phyloP scores from a whole-genome alignment of 108 stramenopile species.

The Cyclotella sp. region DNA sequence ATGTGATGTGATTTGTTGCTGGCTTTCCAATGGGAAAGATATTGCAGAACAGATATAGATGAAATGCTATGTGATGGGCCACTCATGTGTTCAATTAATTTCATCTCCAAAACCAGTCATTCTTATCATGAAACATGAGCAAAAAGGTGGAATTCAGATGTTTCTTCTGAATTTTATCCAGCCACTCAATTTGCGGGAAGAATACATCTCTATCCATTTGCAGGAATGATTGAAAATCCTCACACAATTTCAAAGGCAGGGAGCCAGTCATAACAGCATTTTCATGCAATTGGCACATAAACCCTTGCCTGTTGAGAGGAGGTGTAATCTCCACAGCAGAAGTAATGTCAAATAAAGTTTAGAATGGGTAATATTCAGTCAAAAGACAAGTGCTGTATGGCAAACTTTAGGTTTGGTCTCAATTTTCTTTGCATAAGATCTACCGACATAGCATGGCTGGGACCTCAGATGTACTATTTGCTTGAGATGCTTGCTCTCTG shows the following conservation, averaged over 20 bases:
- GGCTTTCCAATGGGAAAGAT: slow-evolving; percentile 15
- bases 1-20: not conserved
- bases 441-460: too few relatives aligned
- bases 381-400: too few relatives aligned
- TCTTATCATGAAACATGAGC: slow-evolving; percentile 34
- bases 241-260: slow-evolving; percentile 32
- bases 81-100: slow-evolving; percentile 5
- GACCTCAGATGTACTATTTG: too few relatives aligned
- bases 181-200: slow-evolving; percentile 44
- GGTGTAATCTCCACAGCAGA: slow-evolving; percentile 27
- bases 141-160: slow-evolving; percentile 42
- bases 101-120: slow-evolving; percentile 29
- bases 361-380: not conserved
- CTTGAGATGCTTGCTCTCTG: too few relatives aligned
- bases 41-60: not conserved
- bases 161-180: slow-evolving; percentile 28
- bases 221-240: slow-evolving; percentile 23
- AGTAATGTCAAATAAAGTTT: slow-evolving; percentile 24
- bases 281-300: slow-evolving; percentile 34
- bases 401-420: too few relatives aligned
- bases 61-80: not conserved
- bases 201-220: slow-evolving; percentile 35
- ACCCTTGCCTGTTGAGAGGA: slow-evolving; percentile 28
- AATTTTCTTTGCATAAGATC: too few relatives aligned
- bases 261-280: slow-evolving; percentile 13